Base-by-base conservation (phyloP, 257 asterid genomes). In the Nicotiana tabacum region DNA sequence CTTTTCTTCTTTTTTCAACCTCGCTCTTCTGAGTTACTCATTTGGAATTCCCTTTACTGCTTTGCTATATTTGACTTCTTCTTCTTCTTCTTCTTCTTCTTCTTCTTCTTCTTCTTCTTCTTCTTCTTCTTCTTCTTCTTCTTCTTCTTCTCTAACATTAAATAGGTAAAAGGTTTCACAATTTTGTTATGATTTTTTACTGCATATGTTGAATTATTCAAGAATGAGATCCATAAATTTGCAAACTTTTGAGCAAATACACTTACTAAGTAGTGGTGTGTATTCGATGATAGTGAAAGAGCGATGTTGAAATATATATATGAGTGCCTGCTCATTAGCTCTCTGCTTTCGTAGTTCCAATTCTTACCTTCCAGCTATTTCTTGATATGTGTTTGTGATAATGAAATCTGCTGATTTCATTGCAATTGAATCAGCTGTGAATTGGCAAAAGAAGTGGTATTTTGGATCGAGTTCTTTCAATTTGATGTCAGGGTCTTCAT, bases 301-400 rank as follows among this genome's bases (percentile, higher is more conserved):
- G 46, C n/a, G 3, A 12, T 21, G 8, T 33, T 39, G 11, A n/a
- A 70, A 37, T 18, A 9, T 18, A 9, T 43, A 9, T 43, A 43
- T 39, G 56, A 30, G 33, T 57, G 57, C 12, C 18, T 9, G 29
- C 62, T 53, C 5, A 5, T 3, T 43, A n/a, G 65, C 29, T 7
- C 2, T 24, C 17, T 62, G 32, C 66, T 21, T 29, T 29, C 1
- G 32, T 61, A 0, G 37, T n/a, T 57, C 8, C 9, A 51, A 32
- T 39, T 64, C 85, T 62, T 86, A 91, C 98, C 98, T 93, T 87
- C 99, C 99, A 3, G 97, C 98, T 64, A 93, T 95, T 88, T 93
- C 99, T 86, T 93, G 99, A 81, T 92, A 95, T 78, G 97, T 94
- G 91, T 97, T 95, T 70, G 98, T 86, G 46, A 95, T 94, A 91